Percentiles rank a stretch among this genome's conserved stretches.
These are phyloP conservation scores for Mallotus japonicus DNA, from an alignment of 441 rosid genomes.

Conservation along the genomic window DNA sequence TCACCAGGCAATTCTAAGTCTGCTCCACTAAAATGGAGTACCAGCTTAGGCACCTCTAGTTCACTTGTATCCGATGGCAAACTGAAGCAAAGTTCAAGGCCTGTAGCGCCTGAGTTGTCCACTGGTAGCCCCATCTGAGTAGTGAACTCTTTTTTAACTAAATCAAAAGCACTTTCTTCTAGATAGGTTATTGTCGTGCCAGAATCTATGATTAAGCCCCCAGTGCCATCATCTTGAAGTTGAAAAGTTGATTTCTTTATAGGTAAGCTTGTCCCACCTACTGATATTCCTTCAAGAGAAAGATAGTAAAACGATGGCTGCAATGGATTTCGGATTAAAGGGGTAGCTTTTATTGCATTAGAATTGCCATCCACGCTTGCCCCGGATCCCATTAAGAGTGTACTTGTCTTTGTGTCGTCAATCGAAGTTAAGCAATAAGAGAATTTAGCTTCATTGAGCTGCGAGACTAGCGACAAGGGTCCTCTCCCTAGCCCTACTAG, in stretches of 20 bases:
- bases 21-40: slow-evolving; percentile 70
- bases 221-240: slow-evolving; percentile 56
- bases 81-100: slow-evolving; percentile 81
- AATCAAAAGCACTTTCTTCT: slow-evolving; percentile 42
- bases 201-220: slow-evolving; percentile 66
- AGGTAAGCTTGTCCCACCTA: slow-evolving; percentile 46
- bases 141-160: slow-evolving; percentile 43
- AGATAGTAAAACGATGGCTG: slow-evolving; percentile 73
- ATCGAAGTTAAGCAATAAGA: slow-evolving; percentile 60
- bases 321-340: slow-evolving; percentile 42
- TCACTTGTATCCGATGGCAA: slow-evolving; percentile 40
- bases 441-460: slow-evolving; percentile 51
- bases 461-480: slow-evolving; percentile 59
- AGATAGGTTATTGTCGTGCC: slow-evolving; percentile 72
- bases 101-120: slow-evolving; percentile 48
- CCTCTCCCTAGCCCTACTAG: slow-evolving; percentile 90
- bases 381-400: slow-evolving; percentile 51
- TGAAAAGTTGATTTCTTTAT: slow-evolving; percentile 48
- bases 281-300: slow-evolving; percentile 57
- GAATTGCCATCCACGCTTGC: slow-evolving; percentile 28
- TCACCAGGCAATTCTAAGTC: slow-evolving; percentile 79
- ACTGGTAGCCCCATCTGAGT: slow-evolving; percentile 47
- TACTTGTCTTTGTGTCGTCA: slow-evolving; percentile 41
- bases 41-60: slow-evolving; percentile 62
- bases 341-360: slow-evolving; percentile 35